Evolutionary conservation across 768 basidiomycete genomes (phyloP).

Genomic region (Tulasnella sp.): DNA sequence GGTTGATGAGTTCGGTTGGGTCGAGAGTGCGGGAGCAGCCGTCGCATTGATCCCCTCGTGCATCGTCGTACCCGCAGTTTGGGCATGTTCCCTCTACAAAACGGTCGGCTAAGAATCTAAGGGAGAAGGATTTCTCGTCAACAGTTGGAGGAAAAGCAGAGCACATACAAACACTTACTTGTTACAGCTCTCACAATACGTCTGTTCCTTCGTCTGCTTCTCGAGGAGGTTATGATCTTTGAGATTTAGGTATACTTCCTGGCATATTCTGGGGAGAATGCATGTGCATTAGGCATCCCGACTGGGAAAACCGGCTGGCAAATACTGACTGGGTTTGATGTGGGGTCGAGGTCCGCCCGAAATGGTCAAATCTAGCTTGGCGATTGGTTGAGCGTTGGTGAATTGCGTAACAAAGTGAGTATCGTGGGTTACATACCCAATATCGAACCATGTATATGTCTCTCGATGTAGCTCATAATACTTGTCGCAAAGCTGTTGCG

Average conservation of each 20-base stretch:
- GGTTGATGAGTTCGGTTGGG: conserved; percentile 85
- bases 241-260: conserved; percentile 79
- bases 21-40: conserved; percentile 85
- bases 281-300: background rate
- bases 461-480: conserved; percentile 81
- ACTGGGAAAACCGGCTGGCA: no score
- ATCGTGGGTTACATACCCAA: conserved; percentile 44
- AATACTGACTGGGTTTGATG: conserved; percentile 69
- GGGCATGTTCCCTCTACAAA: conserved; percentile 98
- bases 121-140: background rate
- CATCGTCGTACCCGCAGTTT: conserved; percentile 84
- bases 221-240: conserved; percentile 65
- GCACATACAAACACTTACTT: conserved; percentile 39
- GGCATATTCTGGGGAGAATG: conserved; percentile 54
- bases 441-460: conserved; percentile 96
- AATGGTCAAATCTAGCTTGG: conserved; percentile 71
- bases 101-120: conserved; percentile 88
- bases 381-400: conserved; percentile 3
- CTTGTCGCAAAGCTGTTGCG: conserved; percentile 77
- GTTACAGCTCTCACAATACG: conserved; percentile 85
- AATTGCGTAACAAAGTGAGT: background rate
- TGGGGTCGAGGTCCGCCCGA: conserved; percentile 87
- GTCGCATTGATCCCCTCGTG: conserved; percentile 97
- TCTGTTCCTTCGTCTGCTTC: conserved; percentile 82
- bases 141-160: background rate